Evolutionary conservation across 1,139 yeast genomes (phyloP).

Genomic region (Sugiyamaella xylanicola): DNA sequence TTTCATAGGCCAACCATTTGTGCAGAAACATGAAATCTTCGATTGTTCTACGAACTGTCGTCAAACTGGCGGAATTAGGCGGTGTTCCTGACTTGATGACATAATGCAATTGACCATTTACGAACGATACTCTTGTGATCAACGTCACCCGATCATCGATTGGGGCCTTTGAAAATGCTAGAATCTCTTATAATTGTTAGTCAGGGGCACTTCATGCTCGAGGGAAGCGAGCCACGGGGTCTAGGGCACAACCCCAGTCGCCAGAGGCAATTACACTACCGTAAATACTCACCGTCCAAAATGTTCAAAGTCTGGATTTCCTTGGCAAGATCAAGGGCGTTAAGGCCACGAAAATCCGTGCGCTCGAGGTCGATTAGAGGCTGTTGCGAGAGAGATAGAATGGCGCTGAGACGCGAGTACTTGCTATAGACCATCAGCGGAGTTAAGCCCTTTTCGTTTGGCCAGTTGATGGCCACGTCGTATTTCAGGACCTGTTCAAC

Average conservation of each 20-base stretch:
- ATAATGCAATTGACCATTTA: conserved; percentile 37
- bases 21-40: conserved; percentile 46
- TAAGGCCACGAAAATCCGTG: conserved; percentile 40
- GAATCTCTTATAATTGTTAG: conserved; percentile 25
- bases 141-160: conserved; percentile 14
- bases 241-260: conserved; percentile 35
- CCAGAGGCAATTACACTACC: conserved; percentile 28
- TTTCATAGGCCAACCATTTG: conserved; percentile 43
- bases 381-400: conserved; percentile 43
- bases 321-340: conserved; percentile 55
- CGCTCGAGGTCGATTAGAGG: conserved; percentile 37
- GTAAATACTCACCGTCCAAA: conserved; percentile 48
- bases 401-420: conserved; percentile 65
- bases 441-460: conserved; percentile 61
- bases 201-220: too few relatives aligned
- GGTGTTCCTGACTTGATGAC: conserved; percentile 38
- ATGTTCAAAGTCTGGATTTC: conserved; percentile 49
- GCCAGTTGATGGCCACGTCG: conserved; percentile 59
- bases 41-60: conserved; percentile 41
- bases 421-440: conserved; percentile 74
- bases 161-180: conserved; percentile 19
- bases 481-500: conserved; percentile 49
- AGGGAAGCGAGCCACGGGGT: too few relatives aligned
- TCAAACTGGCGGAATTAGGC: conserved; percentile 25
- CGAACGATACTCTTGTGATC: conserved; percentile 32